Base-by-base conservation (phyloP, 1,284 basidiomycete species). In the Flammula alnicola region DNA sequence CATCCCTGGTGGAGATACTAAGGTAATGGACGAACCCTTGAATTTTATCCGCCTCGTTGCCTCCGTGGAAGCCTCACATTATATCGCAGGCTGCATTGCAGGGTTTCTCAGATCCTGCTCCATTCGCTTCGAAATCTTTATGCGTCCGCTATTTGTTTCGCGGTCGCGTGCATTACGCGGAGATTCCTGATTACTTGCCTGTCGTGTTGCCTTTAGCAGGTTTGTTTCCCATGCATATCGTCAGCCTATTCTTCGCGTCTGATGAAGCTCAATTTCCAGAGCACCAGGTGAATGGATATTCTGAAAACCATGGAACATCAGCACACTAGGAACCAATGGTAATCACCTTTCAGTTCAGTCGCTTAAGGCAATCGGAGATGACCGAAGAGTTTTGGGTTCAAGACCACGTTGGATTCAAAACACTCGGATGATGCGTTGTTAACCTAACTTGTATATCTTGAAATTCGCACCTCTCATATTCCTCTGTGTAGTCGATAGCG, bases 181-280 rank as follows among this genome's bases (percentile, higher is more conserved):
- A 85, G 57, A 82, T 92, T 52, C 81, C 81, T 58, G 93, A 95
- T 70, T 72, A 75, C 62, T 68, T 78, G 33, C 77, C 85, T 23
- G 76, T 93, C 19, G 84, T 91, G 20, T 75, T 93, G 45, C 94
- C 93, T 38, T 74, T 95, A 63, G 75, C 83, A 77, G 86, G 86
- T 85, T 64, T 65, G 83, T 54, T 55, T 47, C 30, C 22, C 41
- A 31, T 30, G 27, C 23, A 11, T 12, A 25, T 37, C 9, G 11
- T 23, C 11, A 29, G 6, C 19, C 26, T 16, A 32, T 17, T 35
- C 19, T 14, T 33, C 35, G 22, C 29, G 14, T 35, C 47, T 49
- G 32, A 47, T 38, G 27, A 6, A 43, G 20, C 22, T 17, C 17
- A 42, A 44, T 30, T 14, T n/a, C 22, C 31, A 58, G 56, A 55